Evolutionary conservation across 2,329 filamentous ascomycete genomes (phyloP).

Genomic region (Stagonosporopsis vannaccii): DNA sequence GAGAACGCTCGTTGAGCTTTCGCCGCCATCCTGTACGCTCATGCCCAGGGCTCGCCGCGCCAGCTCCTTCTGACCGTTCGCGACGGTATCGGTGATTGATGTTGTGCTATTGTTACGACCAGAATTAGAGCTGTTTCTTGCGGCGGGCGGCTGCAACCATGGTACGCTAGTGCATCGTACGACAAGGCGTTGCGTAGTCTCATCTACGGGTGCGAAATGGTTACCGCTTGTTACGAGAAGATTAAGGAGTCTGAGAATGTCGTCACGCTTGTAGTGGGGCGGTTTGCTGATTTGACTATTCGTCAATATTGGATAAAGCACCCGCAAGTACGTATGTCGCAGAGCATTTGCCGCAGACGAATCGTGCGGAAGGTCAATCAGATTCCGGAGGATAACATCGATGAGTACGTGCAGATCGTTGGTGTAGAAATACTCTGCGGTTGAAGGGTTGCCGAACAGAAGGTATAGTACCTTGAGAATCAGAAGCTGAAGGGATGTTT

Average conservation of each 20-base stretch:
- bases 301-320: constrained; percentile 86
- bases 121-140: constrained; percentile 29
- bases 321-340: constrained; percentile 92
- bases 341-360: constrained; percentile 61
- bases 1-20: constrained; percentile 49
- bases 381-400: constrained; percentile 94
- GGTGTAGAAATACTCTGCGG: constrained; percentile 98
- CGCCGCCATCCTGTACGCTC: constrained; percentile 45
- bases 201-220: constrained; percentile 82
- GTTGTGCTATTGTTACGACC: constrained; percentile 25
- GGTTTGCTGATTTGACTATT: constrained; percentile 89
- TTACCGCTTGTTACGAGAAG: constrained; percentile 70
- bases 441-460: constrained; percentile 88
- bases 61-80: constrained; percentile 47
- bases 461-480: constrained; percentile 96
- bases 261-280: constrained; percentile 89
- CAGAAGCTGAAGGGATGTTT: constrained; percentile 92
- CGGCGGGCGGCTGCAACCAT: constrained; percentile 62
- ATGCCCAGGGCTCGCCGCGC: constrained; percentile 50
- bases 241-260: constrained; percentile 77
- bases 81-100: constrained; percentile 33
- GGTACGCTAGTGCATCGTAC: constrained; percentile 75
- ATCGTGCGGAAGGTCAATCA: constrained; percentile 93
- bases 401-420: constrained; percentile 94
- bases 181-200: constrained; percentile 79